phyloP scores from a whole-genome alignment of 108 stramenopile species.

The Cyclotella sp. region DNA sequence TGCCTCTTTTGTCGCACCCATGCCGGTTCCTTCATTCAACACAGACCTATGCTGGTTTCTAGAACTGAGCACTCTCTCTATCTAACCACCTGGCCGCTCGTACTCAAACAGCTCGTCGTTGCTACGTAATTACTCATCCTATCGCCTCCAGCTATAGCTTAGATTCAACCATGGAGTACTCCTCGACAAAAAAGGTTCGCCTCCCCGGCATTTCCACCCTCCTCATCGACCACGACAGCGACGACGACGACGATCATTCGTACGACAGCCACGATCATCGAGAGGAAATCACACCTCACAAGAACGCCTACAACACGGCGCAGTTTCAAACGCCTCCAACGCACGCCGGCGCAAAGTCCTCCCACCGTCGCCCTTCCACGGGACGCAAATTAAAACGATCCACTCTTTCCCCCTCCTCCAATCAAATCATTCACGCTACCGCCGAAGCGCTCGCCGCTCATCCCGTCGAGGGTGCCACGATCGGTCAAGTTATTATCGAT shows the following conservation, averaged over 20 bases:
- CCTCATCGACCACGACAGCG: neutral
- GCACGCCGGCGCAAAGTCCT: too few relatives aligned
- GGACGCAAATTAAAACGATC: neutral
- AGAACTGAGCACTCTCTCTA: too few relatives aligned
- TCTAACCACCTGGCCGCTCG: neutral
- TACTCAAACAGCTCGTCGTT: neutral
- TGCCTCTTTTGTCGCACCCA: too few relatives aligned
- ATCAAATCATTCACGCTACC: neutral
- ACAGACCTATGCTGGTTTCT: too few relatives aligned
- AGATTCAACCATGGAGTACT: conserved; percentile 25
- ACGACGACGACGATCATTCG: neutral
- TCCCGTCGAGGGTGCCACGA: neutral
- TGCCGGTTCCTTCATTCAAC: too few relatives aligned
- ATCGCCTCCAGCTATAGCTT: neutral
- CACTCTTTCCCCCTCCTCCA: conserved; percentile 2
- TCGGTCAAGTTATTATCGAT: neutral
- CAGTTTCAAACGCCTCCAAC: neutral
- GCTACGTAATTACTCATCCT: neutral
- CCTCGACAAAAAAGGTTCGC: conserved; percentile 32
- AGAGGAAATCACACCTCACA: neutral
- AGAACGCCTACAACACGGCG: neutral
- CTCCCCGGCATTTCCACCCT: conserved; percentile 29
- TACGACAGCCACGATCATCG: neutral
- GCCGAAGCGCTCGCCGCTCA: neutral
- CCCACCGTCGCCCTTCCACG: neutral